Evolutionary conservation across 2,329 filamentous ascomycete genomes (phyloP), one percentile per base, ranked within the genome.

Genomic region (Aspergillus sojae): DNA sequence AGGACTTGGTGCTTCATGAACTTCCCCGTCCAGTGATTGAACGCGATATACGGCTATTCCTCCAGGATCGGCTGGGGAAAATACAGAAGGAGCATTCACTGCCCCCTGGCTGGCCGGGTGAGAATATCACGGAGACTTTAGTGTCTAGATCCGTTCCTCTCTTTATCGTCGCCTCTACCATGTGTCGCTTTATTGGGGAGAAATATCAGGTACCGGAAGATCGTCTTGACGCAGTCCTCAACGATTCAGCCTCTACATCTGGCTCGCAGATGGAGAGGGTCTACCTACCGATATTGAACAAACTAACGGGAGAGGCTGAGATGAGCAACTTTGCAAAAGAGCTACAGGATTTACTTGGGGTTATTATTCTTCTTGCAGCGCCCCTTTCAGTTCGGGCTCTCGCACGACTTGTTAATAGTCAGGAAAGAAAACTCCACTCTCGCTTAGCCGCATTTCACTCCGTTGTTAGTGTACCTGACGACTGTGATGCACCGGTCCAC

Each of bases 1-100:
- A 71, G 52, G 62, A 71, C 53, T 14, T 74, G 5, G 57, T 9
- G n/a, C 65, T 30, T 30, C 58, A 60, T 60, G 43, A 60, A 6
- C 26, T 60, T 26, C 26, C 30, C 2, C n/a, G n/a, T 6, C 2
- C 55, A 23, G 66, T 69, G 10, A 69, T 68, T 14, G 57, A 69
- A 54, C 68, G 66, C 12, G 72, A 75, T 46, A 71, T 75, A 45
- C 32, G 14, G 1, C 48, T 74, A 34, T 75, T 68, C 58, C 60
- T 76, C 1, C 46, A 64, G 10, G 1, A 73, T 28, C 52, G 63
- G 30, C 53, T 75, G 36, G 23, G 63, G 2, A 46, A 64, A 43
- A 68, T 73, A 10, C 62, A 60, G 50, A 7, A 48, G 11, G 58
- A 69, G 14, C 34, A 1, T 57, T 55, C 10, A 48, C 41, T 71